Evolutionary conservation across 2,329 filamentous ascomycete genomes (phyloP).

Genomic region (Metarhizium rileyi): DNA sequence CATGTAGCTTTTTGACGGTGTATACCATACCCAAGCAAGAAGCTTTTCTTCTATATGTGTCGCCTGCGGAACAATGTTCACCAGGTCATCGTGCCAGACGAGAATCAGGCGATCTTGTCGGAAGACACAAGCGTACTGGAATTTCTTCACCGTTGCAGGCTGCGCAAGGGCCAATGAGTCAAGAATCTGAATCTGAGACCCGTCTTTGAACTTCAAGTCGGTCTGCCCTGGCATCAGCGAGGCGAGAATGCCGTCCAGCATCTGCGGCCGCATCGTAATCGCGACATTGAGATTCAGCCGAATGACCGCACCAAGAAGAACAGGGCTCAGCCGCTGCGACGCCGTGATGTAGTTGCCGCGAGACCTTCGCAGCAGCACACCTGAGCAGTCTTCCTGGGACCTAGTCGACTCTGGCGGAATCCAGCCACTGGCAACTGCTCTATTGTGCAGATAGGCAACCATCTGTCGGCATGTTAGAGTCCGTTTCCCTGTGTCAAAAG

Average conservation of each 20-base stretch:
- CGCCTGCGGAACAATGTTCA: slow-evolving; percentile 29
- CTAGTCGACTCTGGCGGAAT: slow-evolving; percentile 13
- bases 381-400: slow-evolving; percentile 16
- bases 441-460: slow-evolving; percentile 21
- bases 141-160: slow-evolving; percentile 29
- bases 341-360: slow-evolving; percentile 31
- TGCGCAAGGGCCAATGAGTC: slow-evolving; percentile 30
- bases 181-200: slow-evolving; percentile 34
- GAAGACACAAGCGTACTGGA: slow-evolving; percentile 33
- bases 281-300: slow-evolving; percentile 36
- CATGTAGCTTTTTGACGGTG: background rate
- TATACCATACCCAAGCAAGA: slow-evolving; percentile 13
- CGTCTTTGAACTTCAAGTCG: slow-evolving; percentile 30
- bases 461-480: slow-evolving; percentile 14
- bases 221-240: slow-evolving; percentile 28
- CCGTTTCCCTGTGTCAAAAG: background rate
- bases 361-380: slow-evolving; percentile 28
- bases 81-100: slow-evolving; percentile 33
- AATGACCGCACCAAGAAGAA: slow-evolving; percentile 31
- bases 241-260: slow-evolving; percentile 34
- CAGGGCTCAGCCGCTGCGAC: slow-evolving; percentile 26
- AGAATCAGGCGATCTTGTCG: slow-evolving; percentile 30
- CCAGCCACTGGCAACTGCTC: slow-evolving; percentile 20
- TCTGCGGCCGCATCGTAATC: slow-evolving; percentile 38
- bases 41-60: slow-evolving; percentile 24